Evolutionary conservation across 768 basidiomycete species (phyloP), one percentile per base, ranked within the genome.

Genomic region (Myochromella boudieri): DNA sequence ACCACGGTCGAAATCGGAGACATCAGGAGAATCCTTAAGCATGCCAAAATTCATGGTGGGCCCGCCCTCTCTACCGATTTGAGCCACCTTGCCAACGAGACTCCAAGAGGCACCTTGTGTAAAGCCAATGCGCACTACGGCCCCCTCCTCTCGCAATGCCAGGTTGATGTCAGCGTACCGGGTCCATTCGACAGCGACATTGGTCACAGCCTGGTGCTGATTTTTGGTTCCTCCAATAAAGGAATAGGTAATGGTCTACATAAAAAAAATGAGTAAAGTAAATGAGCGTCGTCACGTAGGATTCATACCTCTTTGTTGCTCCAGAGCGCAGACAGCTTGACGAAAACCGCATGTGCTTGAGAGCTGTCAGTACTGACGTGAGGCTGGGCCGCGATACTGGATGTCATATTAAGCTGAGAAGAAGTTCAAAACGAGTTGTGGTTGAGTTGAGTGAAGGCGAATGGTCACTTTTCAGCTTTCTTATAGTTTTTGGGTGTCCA

Each of bases 31-130:
- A 22, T 49, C 43, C 12, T 21, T 42, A 21, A 56, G 34, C 52
- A 49, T 56, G 1, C 52, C 52, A 11, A 59, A 45, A 32, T 59
- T 59, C 54, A 59, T 59, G 0, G 54, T 56, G 4, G 34, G 25
- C 11, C 27, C 8, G 1, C 47, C 29, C 2, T 27, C 25, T n/a
- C 34, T 22, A 29, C 52, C 25, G 4, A n/a, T 6, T n/a, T 42
- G 36, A 25, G 46, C 49, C 11, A 44, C 42, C 8, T 27, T 56
- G 6, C 57, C 57, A n/a, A 59, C 47, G 29, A 42, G 6, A 38
- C 54, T 55, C 54, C 57, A 58, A 3, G 54, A 53, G 17, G 42
- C 36, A 29, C 4, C 33, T 18, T 38, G 29, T 21, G 46, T 28
- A 17, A 58, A 58, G n/a, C 29, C 37, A 20, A 58, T 55, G 18